Evolutionary conservation across 108 stramenopile species (phyloP), one percentile per base, ranked within the genome.

Genomic region (Fistulifera pelliculosa): DNA sequence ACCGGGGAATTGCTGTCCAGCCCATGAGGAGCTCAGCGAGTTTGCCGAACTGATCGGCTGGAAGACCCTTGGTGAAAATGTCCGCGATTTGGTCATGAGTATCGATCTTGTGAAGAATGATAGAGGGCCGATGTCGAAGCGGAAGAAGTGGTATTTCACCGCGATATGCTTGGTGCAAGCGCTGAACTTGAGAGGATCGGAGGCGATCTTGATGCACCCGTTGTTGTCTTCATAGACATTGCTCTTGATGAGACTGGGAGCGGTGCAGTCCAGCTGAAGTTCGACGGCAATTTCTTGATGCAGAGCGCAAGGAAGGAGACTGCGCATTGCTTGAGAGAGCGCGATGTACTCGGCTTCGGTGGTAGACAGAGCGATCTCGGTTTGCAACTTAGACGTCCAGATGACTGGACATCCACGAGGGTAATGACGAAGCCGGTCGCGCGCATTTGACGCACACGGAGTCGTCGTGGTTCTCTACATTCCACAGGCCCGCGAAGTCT

Each of bases 271-370:
- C n/a, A n/a, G n/a, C n/a, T n/a, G n/a, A n/a, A n/a, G n/a, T n/a
- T n/a, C n/a, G n/a, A n/a, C n/a, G n/a, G n/a, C n/a, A n/a, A n/a
- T n/a, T n/a, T n/a, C n/a, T n/a, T n/a, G n/a, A n/a, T n/a, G n/a
- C n/a, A n/a, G n/a, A n/a, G n/a, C n/a, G n/a, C n/a, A n/a, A 4
- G 70, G 63, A 21, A 71, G 27, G 0, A 61, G 8, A 0, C 42
- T 49, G 13, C 57, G 27, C 60, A 75, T 63, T 31, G 62, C 70
- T 13, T 27, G 56, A 41, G 61, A 62, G 2, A 82, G 38, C 25
- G 81, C 81, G 45, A 25, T 69, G 50, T 70, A 76, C 44, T 79
- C 73, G 1, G 73, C 52, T 43, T 74, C 70, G 68, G 71, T 66
- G 0, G 76, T 78, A 4, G 42, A 48, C 2, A 67, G 18, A 4